Conservation (phyloP, 202 grass and related monocot genomes). For the Panicum hallii region DNA sequence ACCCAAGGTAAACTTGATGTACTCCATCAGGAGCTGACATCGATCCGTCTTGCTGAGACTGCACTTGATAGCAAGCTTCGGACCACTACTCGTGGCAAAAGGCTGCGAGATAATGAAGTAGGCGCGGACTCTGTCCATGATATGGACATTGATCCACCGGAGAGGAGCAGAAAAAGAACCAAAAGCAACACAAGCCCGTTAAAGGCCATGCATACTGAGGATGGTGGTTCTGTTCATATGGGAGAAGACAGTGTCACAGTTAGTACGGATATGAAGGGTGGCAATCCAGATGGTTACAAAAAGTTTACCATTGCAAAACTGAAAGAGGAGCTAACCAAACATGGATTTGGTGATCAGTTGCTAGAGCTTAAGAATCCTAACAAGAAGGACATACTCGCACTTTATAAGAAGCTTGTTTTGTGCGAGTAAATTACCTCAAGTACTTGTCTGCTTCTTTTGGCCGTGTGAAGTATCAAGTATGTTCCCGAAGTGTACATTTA, state of each 20-base stretch:
- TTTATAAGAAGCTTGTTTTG: constrained; percentile 75
- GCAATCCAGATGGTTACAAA: constrained; percentile 54
- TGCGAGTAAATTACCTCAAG: constrained; percentile 40
- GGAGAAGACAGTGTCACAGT: constrained; percentile 47
- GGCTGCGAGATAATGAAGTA: constrained; percentile 58
- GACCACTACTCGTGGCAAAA: constrained; percentile 61
- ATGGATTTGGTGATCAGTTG: constrained; percentile 68
- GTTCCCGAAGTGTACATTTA: constrained; percentile 25
- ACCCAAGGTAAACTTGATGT: constrained; percentile 83
- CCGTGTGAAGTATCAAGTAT: constrained; percentile 13
- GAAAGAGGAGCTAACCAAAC: constrained; percentile 70
- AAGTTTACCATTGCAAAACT: constrained; percentile 68
- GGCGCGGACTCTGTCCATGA: constrained; percentile 58
- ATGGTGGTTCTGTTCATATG: constrained; percentile 64
- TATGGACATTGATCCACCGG: constrained; percentile 50
- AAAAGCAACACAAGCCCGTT: constrained; percentile 57
- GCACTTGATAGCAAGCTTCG: constrained; percentile 67
- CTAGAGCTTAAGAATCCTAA: constrained; percentile 65
- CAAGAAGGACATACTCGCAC: constrained; percentile 70
- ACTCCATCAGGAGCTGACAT: constrained; percentile 87
- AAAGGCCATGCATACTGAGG: constrained; percentile 53
- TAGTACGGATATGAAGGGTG: constrained; percentile 51
- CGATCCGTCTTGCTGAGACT: constrained; percentile 70
- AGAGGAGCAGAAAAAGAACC: constrained; percentile 63
- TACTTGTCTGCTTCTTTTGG: background rate